Conservation (phyloP, 2,329 filamentous ascomycete genomes). For the Xylaria sp. region DNA sequence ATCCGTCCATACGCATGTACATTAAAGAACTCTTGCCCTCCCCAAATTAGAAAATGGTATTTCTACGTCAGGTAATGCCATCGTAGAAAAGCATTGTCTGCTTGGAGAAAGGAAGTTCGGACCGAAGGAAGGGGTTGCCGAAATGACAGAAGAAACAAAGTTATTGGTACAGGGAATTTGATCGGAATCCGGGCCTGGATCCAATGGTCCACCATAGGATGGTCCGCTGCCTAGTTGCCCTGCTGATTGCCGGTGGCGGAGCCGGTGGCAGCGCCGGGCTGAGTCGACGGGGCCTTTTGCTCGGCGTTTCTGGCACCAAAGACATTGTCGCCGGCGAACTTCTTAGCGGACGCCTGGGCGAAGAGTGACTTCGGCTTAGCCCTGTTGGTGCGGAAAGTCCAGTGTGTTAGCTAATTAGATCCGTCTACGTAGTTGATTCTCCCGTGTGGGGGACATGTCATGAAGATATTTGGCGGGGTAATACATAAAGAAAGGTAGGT, state of each 20-base stretch:
- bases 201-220: background rate
- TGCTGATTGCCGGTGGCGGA: background rate
- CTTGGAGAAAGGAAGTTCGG: background rate
- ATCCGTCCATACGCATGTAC: constrained; percentile 18
- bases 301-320: constrained; percentile 51
- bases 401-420: constrained; percentile 25
- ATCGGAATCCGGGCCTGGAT: constrained; percentile 11
- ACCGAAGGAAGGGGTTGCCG: background rate
- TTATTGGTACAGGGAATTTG: constrained; percentile 28
- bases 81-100: constrained; percentile 5
- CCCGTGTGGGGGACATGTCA: too few relatives aligned
- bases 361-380: constrained; percentile 76
- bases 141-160: constrained; percentile 30
- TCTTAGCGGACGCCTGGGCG: constrained; percentile 73
- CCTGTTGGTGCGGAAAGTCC: constrained; percentile 51
- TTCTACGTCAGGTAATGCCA: constrained; percentile 11
- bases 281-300: constrained; percentile 24
- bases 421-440: background rate
- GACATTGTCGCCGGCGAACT: constrained; percentile 61
- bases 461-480: too few relatives aligned
- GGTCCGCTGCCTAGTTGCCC: constrained; percentile 4
- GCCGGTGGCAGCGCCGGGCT: background rate
- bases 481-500: too few relatives aligned
- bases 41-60: background rate
- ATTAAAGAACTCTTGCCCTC: constrained; percentile 2